These are phyloP conservation scores for Vicia sativa DNA, from an alignment of 306 rosid species.

Conservation along the genomic window DNA sequence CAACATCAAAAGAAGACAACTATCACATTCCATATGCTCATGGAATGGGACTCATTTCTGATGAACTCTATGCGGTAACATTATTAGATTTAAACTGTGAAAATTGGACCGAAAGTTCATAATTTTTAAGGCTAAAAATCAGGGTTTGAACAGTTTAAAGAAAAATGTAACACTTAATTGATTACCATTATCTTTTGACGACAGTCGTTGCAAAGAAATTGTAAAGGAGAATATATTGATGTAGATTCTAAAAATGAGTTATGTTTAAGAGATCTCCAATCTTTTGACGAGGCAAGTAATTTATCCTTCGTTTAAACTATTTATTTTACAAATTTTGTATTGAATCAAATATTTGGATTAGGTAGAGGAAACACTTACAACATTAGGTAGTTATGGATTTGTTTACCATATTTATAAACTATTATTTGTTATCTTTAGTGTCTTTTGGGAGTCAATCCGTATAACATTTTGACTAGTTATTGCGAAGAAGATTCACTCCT, in stretches of 20 bases:
- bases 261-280: conserved; percentile 43
- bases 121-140: too few relatives aligned
- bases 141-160: too few relatives aligned
- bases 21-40: conserved; percentile 49
- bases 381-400: too few relatives aligned
- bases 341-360: too few relatives aligned
- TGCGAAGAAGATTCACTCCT: conserved; percentile 35
- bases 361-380: too few relatives aligned
- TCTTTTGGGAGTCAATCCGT: conserved; percentile 31
- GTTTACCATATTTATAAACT: background rate
- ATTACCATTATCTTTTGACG: conserved; percentile 10
- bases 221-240: conserved; percentile 45
- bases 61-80: conserved; percentile 64
- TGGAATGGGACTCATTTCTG: conserved; percentile 68
- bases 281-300: conserved; percentile 36
- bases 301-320: background rate
- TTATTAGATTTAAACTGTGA: too few relatives aligned
- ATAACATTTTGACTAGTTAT: conserved; percentile 40
- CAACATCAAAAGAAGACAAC: background rate
- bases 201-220: conserved; percentile 56
- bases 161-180: background rate
- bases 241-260: conserved; percentile 42
- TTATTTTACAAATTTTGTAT: too few relatives aligned
- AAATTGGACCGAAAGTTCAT: too few relatives aligned
- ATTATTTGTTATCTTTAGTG: conserved; percentile 52